A percentile compares a stretch with the other conserved stretches of the same genome.
These are phyloP conservation scores for Ceratobasidium sp. DNA, from an alignment of 1,284 basidiomycete genomes.

Conservation along the genomic window DNA sequence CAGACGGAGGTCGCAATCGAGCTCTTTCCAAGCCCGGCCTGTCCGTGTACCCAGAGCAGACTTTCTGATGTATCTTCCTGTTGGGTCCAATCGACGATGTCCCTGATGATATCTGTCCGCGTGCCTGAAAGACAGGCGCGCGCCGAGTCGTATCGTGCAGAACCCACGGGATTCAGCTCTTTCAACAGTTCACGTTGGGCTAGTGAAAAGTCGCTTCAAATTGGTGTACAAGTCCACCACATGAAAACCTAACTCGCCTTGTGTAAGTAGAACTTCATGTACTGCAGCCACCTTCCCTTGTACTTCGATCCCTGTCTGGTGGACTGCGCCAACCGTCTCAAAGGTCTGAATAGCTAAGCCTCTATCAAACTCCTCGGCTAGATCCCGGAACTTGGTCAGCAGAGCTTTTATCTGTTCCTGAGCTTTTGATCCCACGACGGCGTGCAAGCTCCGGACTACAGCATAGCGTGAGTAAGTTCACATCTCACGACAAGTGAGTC, in stretches of 20 bases:
- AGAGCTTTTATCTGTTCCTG: neutral
- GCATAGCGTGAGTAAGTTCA: neutral
- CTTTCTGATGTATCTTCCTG: neutral
- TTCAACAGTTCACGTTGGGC: too few species aligned
- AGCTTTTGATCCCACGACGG: neutral
- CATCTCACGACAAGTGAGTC: too few species aligned
- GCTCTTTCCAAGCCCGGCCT: slow-evolving; percentile 52
- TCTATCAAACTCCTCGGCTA: neutral
- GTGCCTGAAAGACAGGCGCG: slow-evolving; percentile 45
- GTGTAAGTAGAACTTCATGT: too few species aligned
- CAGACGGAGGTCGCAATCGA: slow-evolving; percentile 52
- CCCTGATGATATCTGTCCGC: slow-evolving; percentile 46
- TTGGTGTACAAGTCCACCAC: too few species aligned
- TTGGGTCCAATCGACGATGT: slow-evolving; percentile 47
- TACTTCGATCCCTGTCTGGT: too few species aligned
- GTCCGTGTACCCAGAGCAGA: slow-evolving; percentile 51
- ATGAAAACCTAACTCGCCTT: too few species aligned
- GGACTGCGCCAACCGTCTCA: too few species aligned
- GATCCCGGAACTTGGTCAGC: neutral
- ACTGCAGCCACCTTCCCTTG: too few species aligned
- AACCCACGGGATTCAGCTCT: neutral
- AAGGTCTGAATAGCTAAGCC: neutral
- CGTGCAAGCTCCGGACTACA: neutral
- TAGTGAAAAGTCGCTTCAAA: too few species aligned
- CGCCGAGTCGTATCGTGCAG: neutral